Evolutionary conservation across 352 stramenopile species (phyloP), one percentile per base, ranked within the genome.

Genomic region (Phytophthora boehmeriae): DNA sequence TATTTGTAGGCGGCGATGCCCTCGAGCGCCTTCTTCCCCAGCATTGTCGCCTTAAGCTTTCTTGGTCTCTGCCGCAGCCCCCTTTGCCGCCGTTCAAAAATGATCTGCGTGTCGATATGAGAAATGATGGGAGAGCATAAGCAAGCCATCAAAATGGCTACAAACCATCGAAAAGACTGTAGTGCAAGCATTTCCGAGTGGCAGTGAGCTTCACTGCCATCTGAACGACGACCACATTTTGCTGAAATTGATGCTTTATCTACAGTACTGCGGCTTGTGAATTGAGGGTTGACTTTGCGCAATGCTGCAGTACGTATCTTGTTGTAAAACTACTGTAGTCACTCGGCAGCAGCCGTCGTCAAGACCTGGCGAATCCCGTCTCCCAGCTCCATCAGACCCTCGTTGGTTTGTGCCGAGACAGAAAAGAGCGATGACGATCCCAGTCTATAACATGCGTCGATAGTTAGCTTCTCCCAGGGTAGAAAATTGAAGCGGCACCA

Each of bases 1-100:
- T 95, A 95, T 67, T 93, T 92, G 80, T 95, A 95, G 32, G 78
- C 55, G 49, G 86, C 86, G 59, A 95, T 95, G 68, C 86, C 86
- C 50, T 92, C 76, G 23, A 95, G 82, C 61, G 86, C 86, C 59
- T 86, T 78, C 68, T 90, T 86, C 45, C 65, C 74, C 35, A 93
- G 62, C 81, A 93, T 88, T 36, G 48, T 74, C 19, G n/a, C 49
- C 45, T 23, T 54, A 17, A 19, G 50, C 34, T 54, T 20, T 39
- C 36, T 52, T 54, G 38, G 57, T 14, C 39, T 62, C 52, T 65
- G 56, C 56, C 53, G 20, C 59, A 17, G 8, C 20, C 55, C 59
- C 6, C 36, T 57, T 64, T 47, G 63, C 44, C 38, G 20, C 49
- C 32, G 25, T n/a, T 41, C 5, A 43, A 68, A 67, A 59, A 66